Evolutionary conservation across 192 early-diverging fungal species (phyloP).

Genomic region (Mortierella alpina): DNA sequence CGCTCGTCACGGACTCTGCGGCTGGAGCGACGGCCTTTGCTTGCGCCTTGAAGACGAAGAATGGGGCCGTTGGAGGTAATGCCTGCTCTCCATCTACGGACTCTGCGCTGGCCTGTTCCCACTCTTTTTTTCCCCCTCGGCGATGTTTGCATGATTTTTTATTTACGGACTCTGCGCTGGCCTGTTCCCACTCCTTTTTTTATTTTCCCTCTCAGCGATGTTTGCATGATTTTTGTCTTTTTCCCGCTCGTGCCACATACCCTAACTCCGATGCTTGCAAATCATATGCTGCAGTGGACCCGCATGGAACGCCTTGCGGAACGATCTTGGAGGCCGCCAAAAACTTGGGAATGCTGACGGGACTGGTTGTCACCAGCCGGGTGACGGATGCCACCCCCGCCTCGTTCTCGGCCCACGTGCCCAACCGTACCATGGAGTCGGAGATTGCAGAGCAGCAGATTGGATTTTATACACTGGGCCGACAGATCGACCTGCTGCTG

Average conservation of each 20-base stretch:
- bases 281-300: slow-evolving; percentile 58
- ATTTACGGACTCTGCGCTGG: background rate
- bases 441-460: slow-evolving; percentile 92
- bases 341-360: slow-evolving; percentile 81
- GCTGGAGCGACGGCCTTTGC: slow-evolving; percentile 98
- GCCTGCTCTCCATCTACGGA: too few species aligned
- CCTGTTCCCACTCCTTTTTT: background rate
- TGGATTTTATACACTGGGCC: slow-evolving; percentile 86
- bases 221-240: background rate
- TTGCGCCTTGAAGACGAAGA: slow-evolving; percentile 92
- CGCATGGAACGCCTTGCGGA: slow-evolving; percentile 79
- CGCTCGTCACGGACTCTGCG: slow-evolving; percentile 94
- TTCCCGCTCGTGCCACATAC: too few species aligned
- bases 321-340: slow-evolving; percentile 97
- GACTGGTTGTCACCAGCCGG: slow-evolving; percentile 91
- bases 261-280: background rate
- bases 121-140: background rate
- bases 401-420: slow-evolving; percentile 84
- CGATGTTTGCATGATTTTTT: background rate
- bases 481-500: slow-evolving; percentile 87
- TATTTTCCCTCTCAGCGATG: background rate
- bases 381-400: slow-evolving; percentile 95
- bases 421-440: slow-evolving; percentile 81
- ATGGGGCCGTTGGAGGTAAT: slow-evolving; percentile 88
- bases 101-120: background rate